Conservation (phyloP, 2,329 filamentous ascomycete species). For the Ceratocystis ficicola region DNA sequence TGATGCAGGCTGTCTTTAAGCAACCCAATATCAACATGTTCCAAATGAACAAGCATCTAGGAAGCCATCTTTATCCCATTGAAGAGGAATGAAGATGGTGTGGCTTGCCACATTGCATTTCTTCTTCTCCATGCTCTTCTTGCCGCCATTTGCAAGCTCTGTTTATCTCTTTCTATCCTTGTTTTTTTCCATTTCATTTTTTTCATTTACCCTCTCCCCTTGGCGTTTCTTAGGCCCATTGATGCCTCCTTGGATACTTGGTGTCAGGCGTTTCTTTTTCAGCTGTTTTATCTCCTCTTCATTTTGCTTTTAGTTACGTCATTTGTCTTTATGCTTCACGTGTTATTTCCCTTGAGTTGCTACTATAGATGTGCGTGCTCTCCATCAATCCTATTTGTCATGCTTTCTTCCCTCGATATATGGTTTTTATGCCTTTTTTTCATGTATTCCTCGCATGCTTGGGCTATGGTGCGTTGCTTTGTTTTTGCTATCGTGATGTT, state of each 20-base stretch:
- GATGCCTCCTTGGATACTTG: constrained; percentile 4
- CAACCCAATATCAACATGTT: constrained; percentile 93
- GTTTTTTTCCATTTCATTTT: not conserved
- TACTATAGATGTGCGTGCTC: too few relatives aligned
- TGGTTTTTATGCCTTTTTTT: not conserved
- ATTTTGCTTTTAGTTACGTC: not conserved
- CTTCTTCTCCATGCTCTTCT: not conserved
- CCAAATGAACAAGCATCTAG: constrained; percentile 95
- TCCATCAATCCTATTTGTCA: not conserved
- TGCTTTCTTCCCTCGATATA: not conserved
- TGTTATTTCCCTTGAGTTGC: not conserved
- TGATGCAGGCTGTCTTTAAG: constrained; percentile 86
- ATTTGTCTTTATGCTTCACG: constrained; percentile 9
- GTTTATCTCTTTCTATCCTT: not conserved
- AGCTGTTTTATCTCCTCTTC: not conserved
- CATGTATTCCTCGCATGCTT: not conserved
- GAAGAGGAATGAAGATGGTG: constrained; percentile 48
- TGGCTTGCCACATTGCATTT: constrained; percentile 4
- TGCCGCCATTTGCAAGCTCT: not conserved
- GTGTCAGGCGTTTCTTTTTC: constrained; percentile 6
- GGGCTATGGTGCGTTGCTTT: too few relatives aligned
- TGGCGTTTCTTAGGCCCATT: constrained; percentile 3
- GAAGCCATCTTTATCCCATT: constrained; percentile 74
- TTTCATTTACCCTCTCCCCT: not conserved
- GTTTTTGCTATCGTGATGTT: too few relatives aligned